Conservation (phyloP, 768 basidiomycete species). For the Tricholomella constricta region DNA sequence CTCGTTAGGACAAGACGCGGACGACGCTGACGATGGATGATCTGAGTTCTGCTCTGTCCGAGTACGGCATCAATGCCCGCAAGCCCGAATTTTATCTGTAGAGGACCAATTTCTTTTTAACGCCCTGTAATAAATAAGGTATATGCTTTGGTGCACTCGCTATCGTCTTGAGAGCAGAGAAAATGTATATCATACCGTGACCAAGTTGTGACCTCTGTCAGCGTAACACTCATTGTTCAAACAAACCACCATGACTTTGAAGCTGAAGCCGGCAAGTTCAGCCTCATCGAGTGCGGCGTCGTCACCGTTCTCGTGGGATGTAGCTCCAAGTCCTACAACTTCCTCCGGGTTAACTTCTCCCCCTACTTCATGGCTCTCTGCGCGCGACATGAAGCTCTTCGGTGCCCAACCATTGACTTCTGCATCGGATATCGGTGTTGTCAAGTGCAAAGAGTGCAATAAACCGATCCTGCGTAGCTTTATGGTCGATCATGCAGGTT, state of each 20-base stretch:
- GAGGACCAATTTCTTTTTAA: slow-evolving; percentile 8
- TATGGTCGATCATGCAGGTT: slow-evolving; percentile 76
- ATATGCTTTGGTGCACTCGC: too few relatives aligned
- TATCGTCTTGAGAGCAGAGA: too few relatives aligned
- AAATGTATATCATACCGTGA: too few relatives aligned
- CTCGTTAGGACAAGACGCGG: slow-evolving; percentile 77
- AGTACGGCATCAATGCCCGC: slow-evolving; percentile 92
- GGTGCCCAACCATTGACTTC: slow-evolving; percentile 75
- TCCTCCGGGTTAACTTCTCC: slow-evolving; percentile 59
- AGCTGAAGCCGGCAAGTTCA: slow-evolving; percentile 43
- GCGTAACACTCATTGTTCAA: background rate
- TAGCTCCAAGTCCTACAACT: slow-evolving; percentile 39
- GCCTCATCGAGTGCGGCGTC: slow-evolving; percentile 28
- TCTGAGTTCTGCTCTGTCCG: slow-evolving; percentile 86
- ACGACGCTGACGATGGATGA: slow-evolving; percentile 98
- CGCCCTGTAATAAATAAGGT: background rate
- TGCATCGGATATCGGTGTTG: slow-evolving; percentile 57
- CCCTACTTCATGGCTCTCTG: slow-evolving; percentile 84
- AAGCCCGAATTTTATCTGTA: slow-evolving; percentile 95
- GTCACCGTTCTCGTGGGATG: slow-evolving; percentile 68
- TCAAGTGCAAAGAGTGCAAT: slow-evolving; percentile 78
- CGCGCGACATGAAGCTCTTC: slow-evolving; percentile 86
- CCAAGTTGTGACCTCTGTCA: slow-evolving; percentile 2
- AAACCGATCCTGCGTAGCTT: slow-evolving; percentile 82
- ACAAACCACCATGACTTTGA: slow-evolving; percentile 39